These are phyloP conservation scores for Cucurbita pepo DNA, from an alignment of 306 rosid genomes.

Conservation along the genomic window DNA sequence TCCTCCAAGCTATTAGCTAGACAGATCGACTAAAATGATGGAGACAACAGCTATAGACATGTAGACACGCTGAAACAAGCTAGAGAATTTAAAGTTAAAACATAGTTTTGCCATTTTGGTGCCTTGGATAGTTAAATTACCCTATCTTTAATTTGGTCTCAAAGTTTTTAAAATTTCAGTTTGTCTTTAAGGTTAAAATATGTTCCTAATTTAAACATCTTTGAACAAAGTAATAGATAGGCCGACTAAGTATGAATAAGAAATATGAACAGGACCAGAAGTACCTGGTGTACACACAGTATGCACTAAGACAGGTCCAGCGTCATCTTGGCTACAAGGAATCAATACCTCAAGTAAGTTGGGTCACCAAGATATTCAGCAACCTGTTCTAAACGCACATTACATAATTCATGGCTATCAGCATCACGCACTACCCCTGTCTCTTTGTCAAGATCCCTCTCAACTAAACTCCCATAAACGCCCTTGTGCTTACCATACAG, in stretches of 20 bases:
- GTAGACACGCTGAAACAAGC: not conserved
- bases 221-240: not conserved
- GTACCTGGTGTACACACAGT: not conserved
- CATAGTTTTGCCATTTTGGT: not conserved
- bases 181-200: not conserved
- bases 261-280: not conserved
- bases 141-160: not conserved
- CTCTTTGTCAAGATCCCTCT: slow-evolving; percentile 58
- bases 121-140: not conserved
- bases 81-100: not conserved
- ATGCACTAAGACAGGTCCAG: not conserved
- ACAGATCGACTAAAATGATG: no score
- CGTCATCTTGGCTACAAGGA: not conserved
- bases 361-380: slow-evolving; percentile 78
- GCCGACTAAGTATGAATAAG: not conserved
- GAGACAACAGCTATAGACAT: not conserved
- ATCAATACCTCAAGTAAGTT: slow-evolving; percentile 59
- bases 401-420: slow-evolving; percentile 48
- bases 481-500: slow-evolving; percentile 71
- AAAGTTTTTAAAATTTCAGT: not conserved
- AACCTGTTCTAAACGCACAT: slow-evolving; percentile 56
- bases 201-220: not conserved
- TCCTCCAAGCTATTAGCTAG: not conserved
- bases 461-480: slow-evolving; percentile 56
- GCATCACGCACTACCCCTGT: slow-evolving; percentile 54